These are phyloP conservation scores for Botrytis galanthina DNA, from an alignment of 2,329 filamentous ascomycete genomes.

Conservation along the genomic window DNA sequence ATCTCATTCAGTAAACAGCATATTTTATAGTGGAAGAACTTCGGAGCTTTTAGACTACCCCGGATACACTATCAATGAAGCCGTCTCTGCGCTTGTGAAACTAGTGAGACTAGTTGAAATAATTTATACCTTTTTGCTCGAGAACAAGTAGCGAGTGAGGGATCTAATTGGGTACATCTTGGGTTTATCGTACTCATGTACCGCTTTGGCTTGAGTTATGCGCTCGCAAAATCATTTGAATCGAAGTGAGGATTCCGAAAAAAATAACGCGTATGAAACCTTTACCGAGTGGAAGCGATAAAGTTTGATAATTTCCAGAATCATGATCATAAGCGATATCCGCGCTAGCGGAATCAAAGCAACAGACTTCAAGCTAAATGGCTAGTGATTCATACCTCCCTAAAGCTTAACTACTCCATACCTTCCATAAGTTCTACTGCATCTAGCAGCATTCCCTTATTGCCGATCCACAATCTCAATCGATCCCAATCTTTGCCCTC, in stretches of 20 bases:
- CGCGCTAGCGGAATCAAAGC: constrained; percentile 3
- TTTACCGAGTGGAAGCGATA: not conserved
- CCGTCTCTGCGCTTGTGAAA: not conserved
- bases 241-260: not conserved
- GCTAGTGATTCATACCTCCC: not conserved
- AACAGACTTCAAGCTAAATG: constrained; percentile 3
- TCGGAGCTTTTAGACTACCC: not conserved
- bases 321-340: not conserved
- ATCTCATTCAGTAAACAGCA: not conserved
- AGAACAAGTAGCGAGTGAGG: not conserved
- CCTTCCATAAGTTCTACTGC: constrained; percentile 87
- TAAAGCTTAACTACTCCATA: constrained; percentile 52
- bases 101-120: not conserved
- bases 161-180: not conserved
- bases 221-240: constrained; percentile 4
- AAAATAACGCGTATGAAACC: not conserved
- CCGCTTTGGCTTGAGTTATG: not conserved
- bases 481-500: constrained; percentile 87
- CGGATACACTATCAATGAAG: not conserved
- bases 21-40: not conserved
- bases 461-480: constrained; percentile 76
- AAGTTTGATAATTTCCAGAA: not conserved
- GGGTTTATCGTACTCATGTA: not conserved
- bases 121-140: not conserved
- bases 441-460: constrained; percentile 87